Base-by-base conservation (phyloP, 2,329 filamentous ascomycete species). In the Grosmannia huntii region DNA sequence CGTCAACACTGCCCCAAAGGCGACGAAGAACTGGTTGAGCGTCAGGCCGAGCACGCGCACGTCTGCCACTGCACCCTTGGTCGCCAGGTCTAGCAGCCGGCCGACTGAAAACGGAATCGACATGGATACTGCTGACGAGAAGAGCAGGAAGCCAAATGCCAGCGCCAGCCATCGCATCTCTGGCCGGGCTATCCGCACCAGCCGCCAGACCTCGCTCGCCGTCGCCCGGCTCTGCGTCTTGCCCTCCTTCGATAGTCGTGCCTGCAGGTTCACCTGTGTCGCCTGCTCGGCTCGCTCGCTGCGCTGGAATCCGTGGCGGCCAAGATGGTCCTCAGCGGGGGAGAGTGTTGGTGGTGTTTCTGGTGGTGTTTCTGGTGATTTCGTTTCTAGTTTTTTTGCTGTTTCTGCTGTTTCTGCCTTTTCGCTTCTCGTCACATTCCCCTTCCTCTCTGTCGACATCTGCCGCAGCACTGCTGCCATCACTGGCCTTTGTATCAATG, bases 81-180 rank as follows among this genome's bases (percentile, higher is more conserved):
- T 95, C 10, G 92, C 90, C 57, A 94, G 82, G 72, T 99, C 94
- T 69, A 99, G 76, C 62, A 99, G 95, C 68, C 91, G 92, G 59
- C 94, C 94, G 63, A 99, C 95, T 0, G 91, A 95, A 69, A 96
- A 96, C 1, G 94, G 94, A 60, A 99, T 89, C 2, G 90, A 91
- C 87, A 99, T 95, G 59, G 91, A 95, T 64, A 99, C 90, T 56
- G 84, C 81, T 4, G 92, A 97, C 19, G 92, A 96, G 62, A 96
- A 79, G 60, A 99, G 78, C 55, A 99, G 78, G 68, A 96, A 87
- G 58, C 87, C 70, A 69, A 97, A 92, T 4, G 95, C 95, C 62
- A 87, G 72, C 7, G 77, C 79, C 19, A 99, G 82, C 71, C 88
- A 87, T 68, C 79, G 85, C 33, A 87, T 74, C 73, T 99, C 94